Percentiles rank a stretch among this genome's conserved stretches.
Evolutionary conservation across 2,329 filamentous ascomycete species (phyloP).

Genomic region (Harringtonia lauricola): DNA sequence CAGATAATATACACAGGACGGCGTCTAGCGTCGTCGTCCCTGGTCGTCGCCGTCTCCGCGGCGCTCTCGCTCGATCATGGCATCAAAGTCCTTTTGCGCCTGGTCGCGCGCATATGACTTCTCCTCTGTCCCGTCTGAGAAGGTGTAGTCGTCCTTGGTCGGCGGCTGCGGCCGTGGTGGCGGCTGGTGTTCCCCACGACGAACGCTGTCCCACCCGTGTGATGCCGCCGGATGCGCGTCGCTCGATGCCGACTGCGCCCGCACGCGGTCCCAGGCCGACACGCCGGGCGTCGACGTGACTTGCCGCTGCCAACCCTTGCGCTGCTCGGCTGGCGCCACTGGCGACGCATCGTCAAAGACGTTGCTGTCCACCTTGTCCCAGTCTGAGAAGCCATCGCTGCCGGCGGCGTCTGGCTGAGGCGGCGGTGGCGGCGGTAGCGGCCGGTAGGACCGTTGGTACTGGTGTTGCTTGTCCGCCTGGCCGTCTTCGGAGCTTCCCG

Average conservation of each 20-base stretch:
- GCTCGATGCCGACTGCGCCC: background rate
- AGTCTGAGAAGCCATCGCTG: background rate
- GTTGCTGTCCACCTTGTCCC: background rate
- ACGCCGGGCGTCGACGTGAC: background rate
- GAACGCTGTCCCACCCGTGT: background rate
- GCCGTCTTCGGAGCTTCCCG: background rate
- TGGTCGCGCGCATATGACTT: conserved; percentile 6
- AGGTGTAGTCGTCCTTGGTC: conserved; percentile 5
- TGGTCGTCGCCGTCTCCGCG: conserved; percentile 3
- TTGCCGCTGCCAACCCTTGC: conserved; percentile 2
- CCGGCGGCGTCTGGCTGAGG: background rate
- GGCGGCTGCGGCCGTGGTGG: background rate
- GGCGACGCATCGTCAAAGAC: conserved; percentile 13
- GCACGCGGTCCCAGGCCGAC: conserved; percentile 14
- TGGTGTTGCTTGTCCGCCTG: background rate
- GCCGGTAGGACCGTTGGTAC: background rate
- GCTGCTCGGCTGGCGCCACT: conserved; percentile 5
- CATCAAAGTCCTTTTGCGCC: conserved; percentile 15
- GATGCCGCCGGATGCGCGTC: background rate
- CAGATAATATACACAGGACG: too few relatives aligned
- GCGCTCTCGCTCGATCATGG: conserved; percentile 15
- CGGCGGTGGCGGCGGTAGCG: background rate
- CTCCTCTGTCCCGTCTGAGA: conserved; percentile 4
- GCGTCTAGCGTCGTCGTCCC: background rate
- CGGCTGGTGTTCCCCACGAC: background rate